A percentile compares a stretch with the other conserved stretches of the same genome.
Conservation (phyloP, 2,329 filamentous ascomycete genomes). For the Periconia sp. region DNA sequence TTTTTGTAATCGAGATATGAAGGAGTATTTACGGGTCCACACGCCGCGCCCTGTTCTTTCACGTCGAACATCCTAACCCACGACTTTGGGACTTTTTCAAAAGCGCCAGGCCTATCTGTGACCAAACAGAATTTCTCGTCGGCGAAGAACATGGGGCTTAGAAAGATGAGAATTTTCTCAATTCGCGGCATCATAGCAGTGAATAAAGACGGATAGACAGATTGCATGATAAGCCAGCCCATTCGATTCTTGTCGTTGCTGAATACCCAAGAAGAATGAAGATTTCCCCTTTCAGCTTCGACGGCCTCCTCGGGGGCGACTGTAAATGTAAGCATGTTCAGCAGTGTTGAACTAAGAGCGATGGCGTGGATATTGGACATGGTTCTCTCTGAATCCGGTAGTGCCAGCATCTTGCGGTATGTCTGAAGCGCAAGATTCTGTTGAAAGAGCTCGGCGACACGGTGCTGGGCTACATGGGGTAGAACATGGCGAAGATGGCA, state of each 20-base stretch:
- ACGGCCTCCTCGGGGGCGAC: background rate
- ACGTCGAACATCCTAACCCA: too few species aligned
- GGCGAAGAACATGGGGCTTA: too few species aligned
- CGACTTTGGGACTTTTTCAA: too few species aligned
- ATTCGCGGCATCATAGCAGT: too few species aligned
- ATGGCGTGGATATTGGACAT: background rate
- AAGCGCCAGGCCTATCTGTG: too few species aligned
- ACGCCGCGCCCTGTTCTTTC: too few species aligned
- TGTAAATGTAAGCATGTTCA: slow-evolving; percentile 7
- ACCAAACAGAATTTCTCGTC: too few species aligned
- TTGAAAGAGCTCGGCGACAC: slow-evolving; percentile 6
- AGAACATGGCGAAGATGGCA: slow-evolving; percentile 6
- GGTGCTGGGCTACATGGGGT: slow-evolving; percentile 4
- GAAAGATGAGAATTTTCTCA: too few species aligned
- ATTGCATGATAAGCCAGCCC: slow-evolving; percentile 7
- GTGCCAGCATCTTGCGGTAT: slow-evolving; percentile 1
- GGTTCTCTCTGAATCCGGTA: background rate
- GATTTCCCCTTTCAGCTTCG: background rate
- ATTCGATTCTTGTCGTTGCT: slow-evolving; percentile 1
- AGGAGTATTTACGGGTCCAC: too few species aligned
- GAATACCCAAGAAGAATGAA: slow-evolving; percentile 6
- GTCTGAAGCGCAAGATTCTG: slow-evolving; percentile 4
- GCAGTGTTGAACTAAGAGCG: slow-evolving; percentile 1
- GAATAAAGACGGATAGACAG: background rate
- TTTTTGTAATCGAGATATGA: background rate